Evolutionary conservation across 2,329 filamentous ascomycete species (phyloP), one percentile per base, ranked within the genome.

Genomic region (Podosphaera leucotricha): DNA sequence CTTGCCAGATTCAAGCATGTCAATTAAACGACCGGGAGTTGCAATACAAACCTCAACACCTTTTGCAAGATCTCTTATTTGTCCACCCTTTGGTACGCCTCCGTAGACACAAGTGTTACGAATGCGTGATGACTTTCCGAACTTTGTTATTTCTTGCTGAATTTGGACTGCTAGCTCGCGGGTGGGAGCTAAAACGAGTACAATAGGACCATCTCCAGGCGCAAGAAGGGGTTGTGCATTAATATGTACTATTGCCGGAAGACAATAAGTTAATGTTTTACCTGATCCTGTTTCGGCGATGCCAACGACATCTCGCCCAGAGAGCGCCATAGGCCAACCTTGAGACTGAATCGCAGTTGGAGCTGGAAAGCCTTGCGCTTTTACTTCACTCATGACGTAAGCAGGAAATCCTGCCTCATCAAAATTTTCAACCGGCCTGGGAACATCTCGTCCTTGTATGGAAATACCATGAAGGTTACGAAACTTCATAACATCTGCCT

Each of bases 1-100:
- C 71, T 92, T 92, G 63, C 86, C 87, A 53, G 84, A 83, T 66
- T 95, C 90, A 26, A 98, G 75, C 84, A 95, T 94, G 58, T 98
- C 90, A 57, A 98, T 95, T 57, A 98, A 70, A 71, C 90, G 87
- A 59, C 90, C 90, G 22, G 90, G 90, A 16, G 90, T 98, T 52
- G 90, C 90, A 64, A 98, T 98, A 71, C 84, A 92, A 53, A 98
- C 90, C 67, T 98, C 90, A 44, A 95, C 90, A 65, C 90, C 90
- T 55, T 87, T 79, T 53, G 82, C 76, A 44, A 98, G 77, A 57
- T 98, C 90, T 52, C 90, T 81, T 53, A 95, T 95, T 63, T 98
- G 90, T 51, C 82, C 82, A 46, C 90, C 90, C 70, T 93, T 94
- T 57, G 90, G 90, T 36, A 98, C 90, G 78, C 90, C 90, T 63